Percentiles rank a stretch among this genome's conserved stretches.
Conservation (phyloP, 176 grass and related monocot species). For the Oryza punctata region DNA sequence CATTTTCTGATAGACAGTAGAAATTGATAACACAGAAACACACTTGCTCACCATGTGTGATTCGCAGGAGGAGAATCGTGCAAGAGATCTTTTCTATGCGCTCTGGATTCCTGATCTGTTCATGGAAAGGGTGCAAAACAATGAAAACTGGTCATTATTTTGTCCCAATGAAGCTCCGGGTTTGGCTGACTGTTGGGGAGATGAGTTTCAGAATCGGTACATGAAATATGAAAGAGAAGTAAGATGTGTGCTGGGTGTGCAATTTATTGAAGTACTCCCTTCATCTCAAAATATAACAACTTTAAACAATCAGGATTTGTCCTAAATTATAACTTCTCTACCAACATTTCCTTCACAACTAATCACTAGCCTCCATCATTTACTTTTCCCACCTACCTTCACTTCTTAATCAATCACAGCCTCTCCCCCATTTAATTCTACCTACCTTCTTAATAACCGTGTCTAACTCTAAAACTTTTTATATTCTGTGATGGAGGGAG, state of each 20-base stretch:
- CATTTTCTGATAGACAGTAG: slow-evolving; percentile 3
- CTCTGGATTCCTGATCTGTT: slow-evolving; percentile 95
- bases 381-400: too few relatives aligned
- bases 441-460: too few relatives aligned
- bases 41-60: background rate
- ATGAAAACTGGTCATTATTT: slow-evolving; percentile 86
- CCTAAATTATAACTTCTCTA: too few relatives aligned
- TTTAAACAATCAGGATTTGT: too few relatives aligned
- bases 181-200: slow-evolving; percentile 88
- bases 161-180: slow-evolving; percentile 95
- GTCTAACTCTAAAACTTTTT: too few relatives aligned
- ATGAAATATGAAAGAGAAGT: slow-evolving; percentile 79
- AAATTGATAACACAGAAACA: background rate
- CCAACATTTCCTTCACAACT: too few relatives aligned
- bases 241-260: slow-evolving; percentile 22
- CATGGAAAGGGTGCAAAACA: slow-evolving; percentile 78
- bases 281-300: too few relatives aligned
- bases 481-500: too few relatives aligned
- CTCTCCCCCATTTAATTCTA: too few relatives aligned
- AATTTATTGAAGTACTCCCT: background rate
- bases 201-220: slow-evolving; percentile 73
- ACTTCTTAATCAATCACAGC: too few relatives aligned
- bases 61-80: slow-evolving; percentile 85
- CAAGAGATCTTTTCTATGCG: slow-evolving; percentile 86
- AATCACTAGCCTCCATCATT: too few relatives aligned